These are phyloP conservation scores for Pezicula carpinea DNA, from an alignment of 2,329 filamentous ascomycete species.

Conservation along the genomic window DNA sequence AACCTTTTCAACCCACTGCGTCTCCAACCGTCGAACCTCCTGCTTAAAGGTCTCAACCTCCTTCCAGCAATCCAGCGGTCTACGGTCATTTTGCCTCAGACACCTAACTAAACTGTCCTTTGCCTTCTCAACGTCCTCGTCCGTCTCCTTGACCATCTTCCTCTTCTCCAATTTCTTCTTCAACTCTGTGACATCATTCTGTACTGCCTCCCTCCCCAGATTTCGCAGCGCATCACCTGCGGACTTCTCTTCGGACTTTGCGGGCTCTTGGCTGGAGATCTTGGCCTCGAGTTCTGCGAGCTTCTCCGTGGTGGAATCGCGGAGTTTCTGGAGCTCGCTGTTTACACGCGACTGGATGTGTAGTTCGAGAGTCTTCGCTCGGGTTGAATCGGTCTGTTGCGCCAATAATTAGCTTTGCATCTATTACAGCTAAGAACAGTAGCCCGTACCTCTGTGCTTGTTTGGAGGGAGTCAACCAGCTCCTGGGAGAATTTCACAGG, in stretches of 20 bases:
- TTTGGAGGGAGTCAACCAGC: slow-evolving; percentile 77
- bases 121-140: slow-evolving; percentile 68
- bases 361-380: slow-evolving; percentile 76
- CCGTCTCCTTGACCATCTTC: slow-evolving; percentile 64
- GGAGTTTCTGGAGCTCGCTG: slow-evolving; percentile 77
- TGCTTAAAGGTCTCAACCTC: slow-evolving; percentile 89
- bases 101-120: slow-evolving; percentile 75
- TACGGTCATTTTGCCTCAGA: slow-evolving; percentile 75
- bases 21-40: slow-evolving; percentile 83
- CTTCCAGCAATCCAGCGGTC: slow-evolving; percentile 89
- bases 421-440: slow-evolving; percentile 2
- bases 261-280: slow-evolving; percentile 35
- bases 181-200: slow-evolving; percentile 55
- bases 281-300: slow-evolving; percentile 66
- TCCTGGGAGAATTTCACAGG: slow-evolving; percentile 73
- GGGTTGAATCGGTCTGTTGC: slow-evolving; percentile 78
- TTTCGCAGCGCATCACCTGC: slow-evolving; percentile 28
- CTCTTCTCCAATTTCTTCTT: slow-evolving; percentile 55
- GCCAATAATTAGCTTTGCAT: slow-evolving; percentile 4
- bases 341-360: slow-evolving; percentile 85
- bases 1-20: slow-evolving; percentile 81
- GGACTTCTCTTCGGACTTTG: slow-evolving; percentile 12
- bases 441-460: slow-evolving; percentile 80
- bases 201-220: slow-evolving; percentile 43
- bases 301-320: slow-evolving; percentile 62